phyloP scores from a whole-genome alignment of 2,329 filamentous ascomycete species.

The Grosmannia clavigera region DNA sequence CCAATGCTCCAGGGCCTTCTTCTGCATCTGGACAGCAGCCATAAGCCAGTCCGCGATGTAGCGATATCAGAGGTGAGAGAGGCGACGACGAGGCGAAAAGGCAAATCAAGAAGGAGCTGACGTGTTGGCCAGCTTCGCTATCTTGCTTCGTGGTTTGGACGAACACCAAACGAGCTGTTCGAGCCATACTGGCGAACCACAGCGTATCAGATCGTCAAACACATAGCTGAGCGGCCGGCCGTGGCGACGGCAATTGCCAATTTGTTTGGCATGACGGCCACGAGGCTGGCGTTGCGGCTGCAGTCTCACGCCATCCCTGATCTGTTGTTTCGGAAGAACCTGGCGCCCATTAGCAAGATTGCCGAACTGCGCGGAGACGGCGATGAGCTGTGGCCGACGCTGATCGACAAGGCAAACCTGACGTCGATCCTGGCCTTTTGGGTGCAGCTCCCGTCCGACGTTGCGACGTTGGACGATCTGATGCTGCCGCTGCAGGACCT shows the following conservation, averaged over 20 bases:
- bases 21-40: conserved; percentile 5
- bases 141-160: conserved; percentile 52
- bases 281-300: conserved; percentile 61
- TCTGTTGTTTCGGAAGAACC: conserved; percentile 64
- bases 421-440: conserved; percentile 39
- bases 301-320: conserved; percentile 77
- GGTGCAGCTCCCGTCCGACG: conserved; percentile 8
- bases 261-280: conserved; percentile 61
- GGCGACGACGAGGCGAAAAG: not conserved
- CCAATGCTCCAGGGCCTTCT: conserved; percentile 10
- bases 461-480: conserved; percentile 9
- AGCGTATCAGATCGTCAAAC: conserved; percentile 70
- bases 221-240: conserved; percentile 69
- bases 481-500: conserved; percentile 9
- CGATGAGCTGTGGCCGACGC: conserved; percentile 42
- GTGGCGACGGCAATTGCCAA: conserved; percentile 71
- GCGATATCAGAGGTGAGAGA: conserved; percentile 8
- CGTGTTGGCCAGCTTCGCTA: conserved; percentile 39
- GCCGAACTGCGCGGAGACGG: conserved; percentile 60
- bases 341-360: conserved; percentile 57
- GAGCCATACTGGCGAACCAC: conserved; percentile 82
- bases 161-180: conserved; percentile 57
- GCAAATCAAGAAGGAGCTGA: not conserved
- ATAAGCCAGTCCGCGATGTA: conserved; percentile 7
- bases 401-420: conserved; percentile 45